Percentiles rank a stretch among this genome's conserved stretches.
Conservation (phyloP, 345 rosid genomes). For the Draba incana region DNA sequence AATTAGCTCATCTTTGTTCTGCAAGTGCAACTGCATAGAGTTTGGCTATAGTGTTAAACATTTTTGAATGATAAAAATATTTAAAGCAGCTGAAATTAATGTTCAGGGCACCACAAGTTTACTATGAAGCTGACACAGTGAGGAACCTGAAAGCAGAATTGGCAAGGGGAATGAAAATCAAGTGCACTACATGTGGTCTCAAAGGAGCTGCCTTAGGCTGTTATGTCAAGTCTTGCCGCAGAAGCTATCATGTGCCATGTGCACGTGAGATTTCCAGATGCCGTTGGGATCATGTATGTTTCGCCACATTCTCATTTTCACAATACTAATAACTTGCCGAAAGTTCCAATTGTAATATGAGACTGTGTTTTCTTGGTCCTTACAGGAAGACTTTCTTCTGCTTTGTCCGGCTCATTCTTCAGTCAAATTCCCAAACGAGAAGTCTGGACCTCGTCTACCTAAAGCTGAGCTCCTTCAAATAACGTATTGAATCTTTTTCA, state of each 20-base stretch:
- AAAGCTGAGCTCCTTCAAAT: constrained; percentile 19
- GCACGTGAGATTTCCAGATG: constrained; percentile 60
- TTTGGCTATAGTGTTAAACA: neutral
- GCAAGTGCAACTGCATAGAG: neutral
- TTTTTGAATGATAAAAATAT: neutral
- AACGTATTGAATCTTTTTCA: constrained; percentile 17
- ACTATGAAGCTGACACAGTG: constrained; percentile 58
- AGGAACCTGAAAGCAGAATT: constrained; percentile 76
- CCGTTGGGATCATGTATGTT: constrained; percentile 76
- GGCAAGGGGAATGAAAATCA: constrained; percentile 76
- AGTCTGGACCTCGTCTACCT: constrained; percentile 29
- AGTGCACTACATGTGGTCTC: constrained; percentile 66
- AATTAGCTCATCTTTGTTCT: constrained; percentile 1
- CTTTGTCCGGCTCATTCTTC: constrained; percentile 82
- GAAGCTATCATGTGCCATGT: constrained; percentile 83
- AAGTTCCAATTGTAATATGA: constrained; percentile 2
- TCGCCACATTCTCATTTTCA: constrained; percentile 12
- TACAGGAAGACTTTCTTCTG: constrained; percentile 67
- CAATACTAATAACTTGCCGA: neutral
- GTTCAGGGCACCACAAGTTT: constrained; percentile 84
- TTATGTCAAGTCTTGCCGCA: constrained; percentile 68
- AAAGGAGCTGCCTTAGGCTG: constrained; percentile 95
- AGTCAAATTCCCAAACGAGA: constrained; percentile 68
- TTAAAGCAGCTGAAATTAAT: constrained; percentile 11
- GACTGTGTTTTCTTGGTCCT: constrained; percentile 23